Evolutionary conservation across 805 yeast genomes (phyloP).

Genomic region (Kodamaea kaohsiungensis): DNA sequence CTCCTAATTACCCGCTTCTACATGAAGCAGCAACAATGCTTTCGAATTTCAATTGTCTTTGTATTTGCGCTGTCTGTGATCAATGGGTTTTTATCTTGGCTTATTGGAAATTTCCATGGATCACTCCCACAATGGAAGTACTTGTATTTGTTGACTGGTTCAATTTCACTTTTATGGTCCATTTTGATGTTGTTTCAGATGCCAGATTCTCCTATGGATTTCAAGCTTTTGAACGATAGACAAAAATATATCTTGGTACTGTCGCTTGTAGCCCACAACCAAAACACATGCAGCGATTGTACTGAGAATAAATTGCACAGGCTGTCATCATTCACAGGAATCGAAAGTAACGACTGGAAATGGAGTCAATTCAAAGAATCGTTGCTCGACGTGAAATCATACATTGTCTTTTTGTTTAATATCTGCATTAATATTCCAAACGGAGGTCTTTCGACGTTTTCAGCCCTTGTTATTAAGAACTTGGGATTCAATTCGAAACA

Average conservation of each 20-base stretch:
- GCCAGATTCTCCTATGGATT: constrained; percentile 12
- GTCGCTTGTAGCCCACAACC: constrained; percentile 8
- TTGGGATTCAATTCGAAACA: constrained; percentile 12
- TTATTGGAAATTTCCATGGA: constrained; percentile 12
- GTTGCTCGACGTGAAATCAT: constrained; percentile 15
- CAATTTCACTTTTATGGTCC: constrained; percentile 8
- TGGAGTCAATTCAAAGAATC: constrained; percentile 22
- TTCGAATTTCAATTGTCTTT: constrained; percentile 8
- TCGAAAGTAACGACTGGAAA: constrained; percentile 17
- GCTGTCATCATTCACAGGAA: constrained; percentile 9
- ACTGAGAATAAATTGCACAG: constrained; percentile 9
- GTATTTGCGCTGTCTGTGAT: constrained; percentile 12
- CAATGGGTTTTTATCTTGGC: constrained; percentile 12
- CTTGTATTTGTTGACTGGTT: constrained; percentile 10
- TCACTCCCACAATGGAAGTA: constrained; percentile 10
- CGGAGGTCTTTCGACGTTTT: constrained; percentile 8
- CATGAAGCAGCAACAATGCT: constrained; percentile 7
- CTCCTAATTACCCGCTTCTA: constrained; percentile 4
- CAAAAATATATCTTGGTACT: constrained; percentile 14
- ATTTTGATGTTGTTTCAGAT: constrained; percentile 12
- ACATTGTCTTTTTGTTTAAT: constrained; percentile 8
- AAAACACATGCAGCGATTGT: neutral
- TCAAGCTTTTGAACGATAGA: constrained; percentile 8
- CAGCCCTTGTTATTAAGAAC: constrained; percentile 5
- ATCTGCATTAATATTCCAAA: constrained; percentile 9